A percentile compares a stretch with the other conserved stretches of the same genome.
Conservation (phyloP, 148 eudicot species). For the Amaranthus palmeri region DNA sequence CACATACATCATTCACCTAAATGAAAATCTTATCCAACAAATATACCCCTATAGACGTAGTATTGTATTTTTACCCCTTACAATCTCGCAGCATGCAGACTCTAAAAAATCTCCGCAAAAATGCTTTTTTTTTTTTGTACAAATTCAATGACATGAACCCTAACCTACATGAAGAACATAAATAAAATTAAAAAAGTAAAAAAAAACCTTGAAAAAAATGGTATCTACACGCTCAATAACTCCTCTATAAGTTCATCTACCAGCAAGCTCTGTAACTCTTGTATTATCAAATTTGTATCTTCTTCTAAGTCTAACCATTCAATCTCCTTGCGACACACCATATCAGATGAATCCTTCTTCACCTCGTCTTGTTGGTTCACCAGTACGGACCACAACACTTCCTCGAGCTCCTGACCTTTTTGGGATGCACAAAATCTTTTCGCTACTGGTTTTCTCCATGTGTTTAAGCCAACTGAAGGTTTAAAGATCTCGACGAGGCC, state of each 20-base stretch:
- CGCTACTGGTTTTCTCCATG: conserved; percentile 29
- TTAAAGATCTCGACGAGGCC: conserved; percentile 49
- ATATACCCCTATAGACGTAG: not conserved
- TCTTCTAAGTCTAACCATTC: conserved; percentile 49
- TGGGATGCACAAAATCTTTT: conserved; percentile 25
- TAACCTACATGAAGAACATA: conserved; percentile 4
- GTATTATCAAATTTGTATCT: conserved; percentile 39
- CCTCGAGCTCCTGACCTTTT: conserved; percentile 37
- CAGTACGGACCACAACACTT: conserved; percentile 50
- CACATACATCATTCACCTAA: not conserved
- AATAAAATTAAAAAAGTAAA: too few relatives aligned
- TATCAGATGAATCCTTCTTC: conserved; percentile 34
- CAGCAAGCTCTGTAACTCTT: conserved; percentile 50
- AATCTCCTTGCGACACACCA: conserved; percentile 32
- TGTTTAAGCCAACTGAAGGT: conserved; percentile 27
- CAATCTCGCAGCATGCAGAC: conserved; percentile 7
- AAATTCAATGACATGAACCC: conserved; percentile 9
- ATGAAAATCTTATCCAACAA: conserved; percentile 7
- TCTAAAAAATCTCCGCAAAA: conserved; percentile 14
- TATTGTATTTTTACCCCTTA: conserved; percentile 10
- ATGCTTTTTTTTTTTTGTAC: conserved; percentile 6
- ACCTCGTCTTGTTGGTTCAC: conserved; percentile 42
- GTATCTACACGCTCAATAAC: conserved; percentile 25
- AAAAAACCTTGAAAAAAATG: not conserved
- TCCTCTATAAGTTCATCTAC: conserved; percentile 50